phyloP scores from a whole-genome alignment of 345 rosid species.

The Bruguiera sexangula region DNA sequence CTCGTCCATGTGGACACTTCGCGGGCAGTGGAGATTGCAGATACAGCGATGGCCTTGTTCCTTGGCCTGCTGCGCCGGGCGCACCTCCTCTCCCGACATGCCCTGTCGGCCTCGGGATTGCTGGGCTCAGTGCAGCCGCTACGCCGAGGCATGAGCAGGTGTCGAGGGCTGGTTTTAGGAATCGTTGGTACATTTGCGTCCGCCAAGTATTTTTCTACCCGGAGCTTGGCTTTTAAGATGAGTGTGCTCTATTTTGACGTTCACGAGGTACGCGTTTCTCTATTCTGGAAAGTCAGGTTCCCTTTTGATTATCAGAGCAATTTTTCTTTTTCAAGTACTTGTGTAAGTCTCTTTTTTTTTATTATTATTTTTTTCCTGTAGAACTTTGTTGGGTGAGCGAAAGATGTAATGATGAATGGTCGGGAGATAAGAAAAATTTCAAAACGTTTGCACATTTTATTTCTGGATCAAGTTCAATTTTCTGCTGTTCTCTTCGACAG shows the following conservation, averaged over 20 bases:
- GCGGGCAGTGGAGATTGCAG: conserved; percentile 96
- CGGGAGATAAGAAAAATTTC: too few species aligned
- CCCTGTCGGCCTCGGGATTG: conserved; percentile 92
- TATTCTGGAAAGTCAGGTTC: conserved; percentile 1
- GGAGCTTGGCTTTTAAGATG: conserved; percentile 97
- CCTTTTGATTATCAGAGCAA: not conserved
- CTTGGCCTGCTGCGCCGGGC: conserved; percentile 93
- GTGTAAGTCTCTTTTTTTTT: too few species aligned
- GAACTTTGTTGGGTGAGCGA: too few species aligned
- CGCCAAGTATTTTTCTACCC: conserved; percentile 65
- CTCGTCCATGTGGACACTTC: conserved; percentile 89
- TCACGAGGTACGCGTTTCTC: conserved; percentile 46
- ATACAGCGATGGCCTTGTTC: conserved; percentile 92
- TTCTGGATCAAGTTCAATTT: too few species aligned
- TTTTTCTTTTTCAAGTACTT: too few species aligned
- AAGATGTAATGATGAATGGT: too few species aligned
- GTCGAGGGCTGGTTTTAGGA: conserved; percentile 92
- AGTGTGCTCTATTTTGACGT: conserved; percentile 93
- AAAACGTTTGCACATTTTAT: too few species aligned
- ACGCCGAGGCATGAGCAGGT: conserved; percentile 93
- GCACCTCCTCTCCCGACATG: conserved; percentile 80
- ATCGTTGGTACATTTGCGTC: conserved; percentile 92
- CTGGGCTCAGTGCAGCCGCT: conserved; percentile 93
- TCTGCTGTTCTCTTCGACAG: too few species aligned
- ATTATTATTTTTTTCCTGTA: too few species aligned